phyloP scores from a whole-genome alignment of 1,284 basidiomycete genomes.

The Gymnopus androsaceus region DNA sequence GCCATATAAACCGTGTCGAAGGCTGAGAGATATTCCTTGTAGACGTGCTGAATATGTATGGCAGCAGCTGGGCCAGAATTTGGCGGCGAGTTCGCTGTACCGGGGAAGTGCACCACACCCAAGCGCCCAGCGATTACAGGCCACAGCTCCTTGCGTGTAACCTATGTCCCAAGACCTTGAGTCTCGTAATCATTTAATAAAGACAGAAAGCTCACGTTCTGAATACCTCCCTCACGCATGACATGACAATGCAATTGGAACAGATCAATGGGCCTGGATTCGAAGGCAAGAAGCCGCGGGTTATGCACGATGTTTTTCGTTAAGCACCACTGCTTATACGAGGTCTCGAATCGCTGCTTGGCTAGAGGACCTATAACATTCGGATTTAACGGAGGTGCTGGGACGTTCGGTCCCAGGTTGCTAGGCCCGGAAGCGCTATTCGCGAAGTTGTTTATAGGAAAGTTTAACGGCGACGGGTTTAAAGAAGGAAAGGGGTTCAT shows the following conservation, averaged over 20 bases:
- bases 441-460: slow-evolving; percentile 1
- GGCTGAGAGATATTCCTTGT: slow-evolving; percentile 54
- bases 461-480: not conserved
- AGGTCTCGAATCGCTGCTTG: slow-evolving; percentile 48
- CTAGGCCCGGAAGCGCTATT: slow-evolving; percentile 1
- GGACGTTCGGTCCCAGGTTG: slow-evolving; percentile 6
- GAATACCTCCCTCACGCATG: slow-evolving; percentile 53
- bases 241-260: slow-evolving; percentile 58
- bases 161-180: slow-evolving; percentile 35
- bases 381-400: not conserved
- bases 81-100: slow-evolving; percentile 53
- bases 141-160: slow-evolving; percentile 62
- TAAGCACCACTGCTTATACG: slow-evolving; percentile 49
- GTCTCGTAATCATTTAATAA: not conserved
- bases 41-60: slow-evolving; percentile 58
- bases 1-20: slow-evolving; percentile 61
- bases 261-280: slow-evolving; percentile 56
- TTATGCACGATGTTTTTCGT: slow-evolving; percentile 43
- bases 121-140: slow-evolving; percentile 62
- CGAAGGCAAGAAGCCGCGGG: slow-evolving; percentile 43
- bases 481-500: slow-evolving; percentile 16
- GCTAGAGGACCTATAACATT: slow-evolving; percentile 39
- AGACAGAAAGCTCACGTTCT: slow-evolving; percentile 42
- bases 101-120: slow-evolving; percentile 63
- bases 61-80: slow-evolving; percentile 62